phyloP scores from a whole-genome alignment of 164 flowering plant genomes.

The Piper longum region DNA sequence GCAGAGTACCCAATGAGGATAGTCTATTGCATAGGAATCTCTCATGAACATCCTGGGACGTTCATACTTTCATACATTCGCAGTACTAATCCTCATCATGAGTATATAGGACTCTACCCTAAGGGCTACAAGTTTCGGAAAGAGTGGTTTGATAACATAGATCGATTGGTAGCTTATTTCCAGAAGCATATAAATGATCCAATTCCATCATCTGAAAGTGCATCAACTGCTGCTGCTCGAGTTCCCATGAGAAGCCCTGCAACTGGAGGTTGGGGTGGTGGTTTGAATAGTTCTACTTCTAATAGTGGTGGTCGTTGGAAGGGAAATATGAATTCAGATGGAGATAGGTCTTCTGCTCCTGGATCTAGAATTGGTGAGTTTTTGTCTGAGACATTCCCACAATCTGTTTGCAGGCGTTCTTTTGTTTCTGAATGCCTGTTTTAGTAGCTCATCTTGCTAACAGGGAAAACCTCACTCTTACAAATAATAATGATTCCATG shows the following conservation, averaged over 20 bases:
- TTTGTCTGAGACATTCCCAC: not conserved
- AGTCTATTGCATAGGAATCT: constrained; percentile 84
- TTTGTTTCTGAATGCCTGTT: not conserved
- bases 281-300: not conserved
- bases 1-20: constrained; percentile 69
- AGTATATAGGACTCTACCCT: constrained; percentile 76
- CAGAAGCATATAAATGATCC: constrained; percentile 88
- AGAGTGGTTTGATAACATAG: constrained; percentile 75
- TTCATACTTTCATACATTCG: constrained; percentile 76
- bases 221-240: constrained; percentile 84
- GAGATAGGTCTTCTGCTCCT: constrained; percentile 51
- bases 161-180: constrained; percentile 79
- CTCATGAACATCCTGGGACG: constrained; percentile 94
- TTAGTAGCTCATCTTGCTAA: not conserved
- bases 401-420: not conserved
- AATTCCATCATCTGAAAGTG: constrained; percentile 42
- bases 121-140: constrained; percentile 86
- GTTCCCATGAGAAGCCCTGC: constrained; percentile 84
- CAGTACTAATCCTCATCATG: constrained; percentile 85
- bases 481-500: not conserved
- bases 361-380: constrained; percentile 56
- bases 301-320: constrained; percentile 40
- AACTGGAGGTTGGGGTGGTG: constrained; percentile 33
- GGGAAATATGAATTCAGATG: constrained; percentile 43
- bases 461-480: too few relatives aligned